A percentile compares a stretch with the other conserved stretches of the same genome.
These are phyloP conservation scores for Thelonectria rubi DNA, from an alignment of 2,329 filamentous ascomycete genomes.

Conservation along the genomic window DNA sequence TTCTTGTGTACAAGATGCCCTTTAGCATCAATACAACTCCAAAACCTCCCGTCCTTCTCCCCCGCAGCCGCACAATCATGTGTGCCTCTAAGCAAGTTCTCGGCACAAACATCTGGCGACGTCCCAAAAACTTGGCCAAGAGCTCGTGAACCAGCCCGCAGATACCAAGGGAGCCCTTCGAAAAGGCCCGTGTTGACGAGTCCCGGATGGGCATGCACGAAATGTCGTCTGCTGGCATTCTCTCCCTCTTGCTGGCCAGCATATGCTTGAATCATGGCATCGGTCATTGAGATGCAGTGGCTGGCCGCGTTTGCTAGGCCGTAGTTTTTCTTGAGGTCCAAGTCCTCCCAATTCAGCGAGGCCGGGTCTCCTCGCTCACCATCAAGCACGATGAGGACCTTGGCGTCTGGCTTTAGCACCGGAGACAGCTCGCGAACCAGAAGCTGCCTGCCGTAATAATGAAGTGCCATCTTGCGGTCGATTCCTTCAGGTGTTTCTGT, in stretches of 20 bases:
- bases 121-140: slow-evolving; percentile 35
- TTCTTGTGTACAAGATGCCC: slow-evolving; percentile 41
- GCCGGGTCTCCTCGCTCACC: slow-evolving; percentile 43
- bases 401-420: slow-evolving; percentile 46
- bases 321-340: slow-evolving; percentile 50
- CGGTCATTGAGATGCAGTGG: slow-evolving; percentile 52
- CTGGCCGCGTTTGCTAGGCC: slow-evolving; percentile 45
- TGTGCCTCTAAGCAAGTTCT: slow-evolving; percentile 39
- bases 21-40: slow-evolving; percentile 44
- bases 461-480: slow-evolving; percentile 56
- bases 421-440: slow-evolving; percentile 54
- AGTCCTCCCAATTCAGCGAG: slow-evolving; percentile 50
- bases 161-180: slow-evolving; percentile 45
- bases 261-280: slow-evolving; percentile 49
- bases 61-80: slow-evolving; percentile 19
- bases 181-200: slow-evolving; percentile 47
- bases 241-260: slow-evolving; percentile 39
- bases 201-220: slow-evolving; percentile 53
- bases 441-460: slow-evolving; percentile 56
- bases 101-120: slow-evolving; percentile 42
- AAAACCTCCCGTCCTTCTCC: slow-evolving; percentile 37
- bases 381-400: slow-evolving; percentile 52
- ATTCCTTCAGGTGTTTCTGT: slow-evolving; percentile 55
- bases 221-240: slow-evolving; percentile 40
- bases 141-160: slow-evolving; percentile 28